A percentile compares a stretch with the other conserved stretches of the same genome.
These are phyloP conservation scores for Pythium sukuiense DNA, from an alignment of 352 stramenopile genomes.

Conservation along the genomic window DNA sequence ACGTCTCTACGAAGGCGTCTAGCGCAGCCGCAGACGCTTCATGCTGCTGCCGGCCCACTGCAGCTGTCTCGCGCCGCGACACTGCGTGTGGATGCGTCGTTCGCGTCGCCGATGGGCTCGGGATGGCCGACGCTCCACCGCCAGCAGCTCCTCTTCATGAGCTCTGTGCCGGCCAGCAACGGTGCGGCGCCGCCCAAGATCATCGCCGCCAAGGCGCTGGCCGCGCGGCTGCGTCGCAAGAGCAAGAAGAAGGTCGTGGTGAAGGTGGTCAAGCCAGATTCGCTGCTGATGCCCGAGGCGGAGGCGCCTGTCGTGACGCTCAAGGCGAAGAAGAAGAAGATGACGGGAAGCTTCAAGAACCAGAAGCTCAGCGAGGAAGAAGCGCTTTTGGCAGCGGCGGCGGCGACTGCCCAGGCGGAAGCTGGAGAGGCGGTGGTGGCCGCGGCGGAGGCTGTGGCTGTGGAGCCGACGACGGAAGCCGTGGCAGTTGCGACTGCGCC, in stretches of 20 bases:
- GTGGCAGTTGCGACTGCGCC: background rate
- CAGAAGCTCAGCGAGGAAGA: constrained; percentile 18
- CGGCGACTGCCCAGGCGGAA: background rate
- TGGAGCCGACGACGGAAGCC: background rate
- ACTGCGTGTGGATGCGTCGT: constrained; percentile 14
- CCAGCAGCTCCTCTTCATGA: constrained; percentile 8
- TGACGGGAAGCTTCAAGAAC: constrained; percentile 12
- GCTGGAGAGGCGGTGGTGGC: background rate
- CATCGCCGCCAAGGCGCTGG: constrained; percentile 25
- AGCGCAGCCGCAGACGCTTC: constrained; percentile 15
- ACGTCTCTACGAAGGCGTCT: constrained; percentile 28
- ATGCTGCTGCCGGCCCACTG: background rate
- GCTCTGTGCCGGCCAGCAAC: constrained; percentile 6
- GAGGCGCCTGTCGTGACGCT: background rate
- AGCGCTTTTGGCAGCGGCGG: constrained; percentile 8
- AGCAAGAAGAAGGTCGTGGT: constrained; percentile 27
- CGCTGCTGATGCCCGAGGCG: constrained; percentile 1
- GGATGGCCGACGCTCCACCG: background rate
- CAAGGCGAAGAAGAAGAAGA: constrained; percentile 18
- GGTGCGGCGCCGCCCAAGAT: constrained; percentile 23
- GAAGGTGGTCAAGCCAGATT: constrained; percentile 22
- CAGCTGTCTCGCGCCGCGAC: background rate
- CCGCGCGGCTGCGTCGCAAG: constrained; percentile 29
- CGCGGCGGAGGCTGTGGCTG: background rate
- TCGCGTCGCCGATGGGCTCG: background rate